Conservation (phyloP, 1,284 basidiomycete genomes). For the Trichosporon sp. region DNA sequence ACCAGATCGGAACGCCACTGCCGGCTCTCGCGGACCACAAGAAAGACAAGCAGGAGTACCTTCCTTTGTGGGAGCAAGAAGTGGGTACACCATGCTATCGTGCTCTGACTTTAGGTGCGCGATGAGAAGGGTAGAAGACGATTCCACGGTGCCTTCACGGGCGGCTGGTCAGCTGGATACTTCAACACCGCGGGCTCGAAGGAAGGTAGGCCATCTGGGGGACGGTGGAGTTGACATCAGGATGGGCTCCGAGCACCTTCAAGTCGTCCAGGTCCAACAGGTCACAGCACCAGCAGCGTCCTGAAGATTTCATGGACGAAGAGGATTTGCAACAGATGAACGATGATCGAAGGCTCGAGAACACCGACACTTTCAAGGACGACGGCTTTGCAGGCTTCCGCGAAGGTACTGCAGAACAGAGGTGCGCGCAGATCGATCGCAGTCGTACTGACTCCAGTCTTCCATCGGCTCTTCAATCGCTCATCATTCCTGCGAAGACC, state of each 20-base stretch:
- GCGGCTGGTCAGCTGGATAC: constrained; percentile 95
- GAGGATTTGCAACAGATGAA: constrained; percentile 83
- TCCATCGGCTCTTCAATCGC: constrained; percentile 53
- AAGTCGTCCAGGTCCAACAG: constrained; percentile 75
- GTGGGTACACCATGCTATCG: constrained; percentile 50
- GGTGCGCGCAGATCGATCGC: constrained; percentile 19
- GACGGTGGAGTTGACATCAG: constrained; percentile 50
- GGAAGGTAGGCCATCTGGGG: constrained; percentile 63
- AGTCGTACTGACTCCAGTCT: constrained; percentile 43
- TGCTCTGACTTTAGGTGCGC: constrained; percentile 58
- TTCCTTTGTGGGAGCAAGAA: constrained; percentile 96
- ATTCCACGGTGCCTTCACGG: constrained; percentile 95
- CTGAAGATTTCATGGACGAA: constrained; percentile 98
- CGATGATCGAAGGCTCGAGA: constrained; percentile 66
- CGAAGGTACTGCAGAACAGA: constrained; percentile 49
- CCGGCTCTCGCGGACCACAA: constrained; percentile 77
- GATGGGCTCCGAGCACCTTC: constrained; percentile 91
- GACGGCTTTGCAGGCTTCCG: constrained; percentile 62
- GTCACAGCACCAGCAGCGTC: constrained; percentile 58
- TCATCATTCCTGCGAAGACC: constrained; percentile 52
- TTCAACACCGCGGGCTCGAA: constrained; percentile 94
- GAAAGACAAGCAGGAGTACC: constrained; percentile 86
- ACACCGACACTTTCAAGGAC: constrained; percentile 53
- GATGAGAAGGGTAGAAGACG: constrained; percentile 91
- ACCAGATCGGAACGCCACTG: constrained; percentile 81